phyloP scores from a whole-genome alignment of 208 protist genomes.

The Herpetomonas muscarum region DNA sequence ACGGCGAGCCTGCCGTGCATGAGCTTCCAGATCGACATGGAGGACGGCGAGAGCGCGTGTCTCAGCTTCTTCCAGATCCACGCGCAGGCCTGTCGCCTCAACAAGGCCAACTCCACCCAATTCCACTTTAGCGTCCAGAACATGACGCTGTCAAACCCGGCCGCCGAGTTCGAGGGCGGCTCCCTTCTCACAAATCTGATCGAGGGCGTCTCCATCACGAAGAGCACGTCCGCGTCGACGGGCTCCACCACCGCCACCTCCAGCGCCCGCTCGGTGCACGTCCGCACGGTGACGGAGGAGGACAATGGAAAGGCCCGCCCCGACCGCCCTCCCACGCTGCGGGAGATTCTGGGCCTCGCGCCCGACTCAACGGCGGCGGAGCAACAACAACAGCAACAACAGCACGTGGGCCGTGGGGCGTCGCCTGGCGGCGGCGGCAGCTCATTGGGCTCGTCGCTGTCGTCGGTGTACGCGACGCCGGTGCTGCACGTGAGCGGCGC shows the following conservation, averaged over 20 bases:
- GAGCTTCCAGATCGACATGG: slow-evolving; percentile 45
- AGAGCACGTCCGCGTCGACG: not conserved
- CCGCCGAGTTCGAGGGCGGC: not conserved
- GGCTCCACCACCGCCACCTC: not conserved
- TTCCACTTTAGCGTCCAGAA: slow-evolving; percentile 65
- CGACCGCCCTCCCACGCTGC: slow-evolving; percentile 4
- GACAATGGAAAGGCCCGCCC: slow-evolving; percentile 15
- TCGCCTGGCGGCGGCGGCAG: not conserved
- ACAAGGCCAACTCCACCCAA: slow-evolving; percentile 43
- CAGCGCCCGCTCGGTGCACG: not conserved
- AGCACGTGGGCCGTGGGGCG: not conserved
- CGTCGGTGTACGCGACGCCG: slow-evolving; percentile 20
- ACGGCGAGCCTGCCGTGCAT: slow-evolving; percentile 51
- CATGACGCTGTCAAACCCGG: slow-evolving; percentile 62
- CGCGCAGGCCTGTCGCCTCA: slow-evolving; percentile 41
- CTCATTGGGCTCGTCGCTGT: not conserved
- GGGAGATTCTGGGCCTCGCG: slow-evolving; percentile 11
- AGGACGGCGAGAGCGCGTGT: slow-evolving; percentile 31
- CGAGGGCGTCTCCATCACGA: slow-evolving; percentile 14
- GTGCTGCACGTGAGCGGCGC: slow-evolving; percentile 54
- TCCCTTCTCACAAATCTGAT: slow-evolving; percentile 5
- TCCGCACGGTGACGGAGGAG: slow-evolving; percentile 10
- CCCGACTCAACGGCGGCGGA: not conserved
- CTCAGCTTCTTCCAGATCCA: slow-evolving; percentile 55
- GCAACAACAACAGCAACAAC: not conserved